A percentile compares a stretch with the other conserved stretches of the same genome.
These are phyloP conservation scores for Aristolochia californica DNA, from an alignment of 164 flowering plant genomes.

Conservation along the genomic window DNA sequence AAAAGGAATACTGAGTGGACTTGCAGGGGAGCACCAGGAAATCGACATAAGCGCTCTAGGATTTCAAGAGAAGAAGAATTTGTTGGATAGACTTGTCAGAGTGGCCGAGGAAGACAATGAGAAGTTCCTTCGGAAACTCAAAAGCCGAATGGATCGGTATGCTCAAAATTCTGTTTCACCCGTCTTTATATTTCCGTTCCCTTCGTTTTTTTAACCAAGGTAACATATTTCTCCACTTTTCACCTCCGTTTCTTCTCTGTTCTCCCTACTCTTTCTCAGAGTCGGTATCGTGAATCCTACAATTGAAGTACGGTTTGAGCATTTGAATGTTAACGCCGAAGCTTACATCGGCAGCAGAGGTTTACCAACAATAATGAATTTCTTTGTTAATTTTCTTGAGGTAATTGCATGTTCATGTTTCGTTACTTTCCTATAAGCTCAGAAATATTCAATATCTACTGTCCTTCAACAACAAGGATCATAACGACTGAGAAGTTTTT, in stretches of 20 bases:
- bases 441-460: too few species aligned
- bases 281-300: slow-evolving; percentile 78
- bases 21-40: slow-evolving; percentile 27
- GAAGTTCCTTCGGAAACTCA: slow-evolving; percentile 62
- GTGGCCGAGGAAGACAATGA: slow-evolving; percentile 92
- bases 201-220: too few species aligned
- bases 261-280: slow-evolving; percentile 48
- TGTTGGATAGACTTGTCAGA: slow-evolving; percentile 60
- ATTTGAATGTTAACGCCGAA: slow-evolving; percentile 63
- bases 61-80: slow-evolving; percentile 40
- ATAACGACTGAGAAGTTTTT: neutral
- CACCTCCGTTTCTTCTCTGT: neutral
- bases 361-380: slow-evolving; percentile 63
- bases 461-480: too few species aligned
- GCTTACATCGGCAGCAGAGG: slow-evolving; percentile 62
- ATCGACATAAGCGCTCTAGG: slow-evolving; percentile 66
- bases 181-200: too few species aligned
- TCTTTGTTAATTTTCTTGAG: slow-evolving; percentile 3
- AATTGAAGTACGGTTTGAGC: slow-evolving; percentile 73
- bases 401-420: slow-evolving; percentile 1
- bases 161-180: too few species aligned
- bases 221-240: too few species aligned
- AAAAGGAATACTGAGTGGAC: slow-evolving; percentile 8
- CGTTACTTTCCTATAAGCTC: neutral
- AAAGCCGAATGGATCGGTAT: slow-evolving; percentile 67